These are phyloP conservation scores for Nematocida sp. DNA, from an alignment of 371 early-diverging fungal species.

Conservation along the genomic window DNA sequence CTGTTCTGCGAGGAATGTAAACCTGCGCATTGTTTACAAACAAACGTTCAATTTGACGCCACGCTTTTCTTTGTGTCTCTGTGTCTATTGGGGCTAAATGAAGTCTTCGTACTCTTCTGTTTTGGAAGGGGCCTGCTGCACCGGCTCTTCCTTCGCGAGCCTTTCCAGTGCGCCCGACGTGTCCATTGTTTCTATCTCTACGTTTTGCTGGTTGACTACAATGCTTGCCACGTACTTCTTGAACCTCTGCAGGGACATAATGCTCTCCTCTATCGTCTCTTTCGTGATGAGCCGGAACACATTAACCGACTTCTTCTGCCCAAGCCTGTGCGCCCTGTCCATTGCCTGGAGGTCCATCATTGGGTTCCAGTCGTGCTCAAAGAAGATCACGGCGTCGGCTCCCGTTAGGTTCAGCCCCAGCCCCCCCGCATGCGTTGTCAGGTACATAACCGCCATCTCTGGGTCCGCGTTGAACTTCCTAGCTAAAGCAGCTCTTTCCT, in stretches of 20 bases:
- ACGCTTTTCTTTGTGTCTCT: not conserved
- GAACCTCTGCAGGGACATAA: conserved; percentile 92
- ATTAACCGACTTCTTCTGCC: conserved; percentile 90
- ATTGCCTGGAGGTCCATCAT: conserved; percentile 94
- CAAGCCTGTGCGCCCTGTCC: conserved; percentile 90
- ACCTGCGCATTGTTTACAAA: conserved; percentile 54
- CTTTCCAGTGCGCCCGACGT: conserved; percentile 62
- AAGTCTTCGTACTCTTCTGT: conserved; percentile 43
- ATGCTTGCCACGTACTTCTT: conserved; percentile 93
- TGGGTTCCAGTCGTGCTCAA: conserved; percentile 99
- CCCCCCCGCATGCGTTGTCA: conserved; percentile 95
- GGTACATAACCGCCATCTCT: conserved; percentile 80
- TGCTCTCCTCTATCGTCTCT: conserved; percentile 83
- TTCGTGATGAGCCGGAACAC: conserved; percentile 80
- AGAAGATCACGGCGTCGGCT: conserved; percentile 97
- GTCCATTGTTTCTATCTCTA: conserved; percentile 64
- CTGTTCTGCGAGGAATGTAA: conserved; percentile 36
- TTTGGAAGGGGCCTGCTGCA: not conserved
- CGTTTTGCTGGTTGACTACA: conserved; percentile 89
- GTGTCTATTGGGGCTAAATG: not conserved
- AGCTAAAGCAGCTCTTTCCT: conserved; percentile 77
- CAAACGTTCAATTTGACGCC: conserved; percentile 19
- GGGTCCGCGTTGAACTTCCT: conserved; percentile 86
- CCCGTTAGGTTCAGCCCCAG: conserved; percentile 93
- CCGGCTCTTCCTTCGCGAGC: conserved; percentile 39